These are phyloP conservation scores for Globisporangium parvum DNA, from an alignment of 352 stramenopile genomes.

Conservation along the genomic window DNA sequence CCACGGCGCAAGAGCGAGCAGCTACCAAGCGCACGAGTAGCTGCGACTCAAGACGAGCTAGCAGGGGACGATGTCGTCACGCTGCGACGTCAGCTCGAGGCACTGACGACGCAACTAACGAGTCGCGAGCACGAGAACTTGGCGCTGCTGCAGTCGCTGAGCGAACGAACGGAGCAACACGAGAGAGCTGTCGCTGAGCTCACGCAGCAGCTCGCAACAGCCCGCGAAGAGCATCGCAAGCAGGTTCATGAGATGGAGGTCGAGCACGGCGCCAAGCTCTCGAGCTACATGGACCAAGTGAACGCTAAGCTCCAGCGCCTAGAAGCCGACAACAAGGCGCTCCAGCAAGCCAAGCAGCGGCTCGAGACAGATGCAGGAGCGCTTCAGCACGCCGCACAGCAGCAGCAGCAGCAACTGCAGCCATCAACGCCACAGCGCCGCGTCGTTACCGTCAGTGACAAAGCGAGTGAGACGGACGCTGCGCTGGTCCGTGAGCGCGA, in stretches of 20 bases:
- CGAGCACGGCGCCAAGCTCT: conserved; percentile 21
- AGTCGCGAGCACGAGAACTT: conserved; percentile 39
- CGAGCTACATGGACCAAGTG: conserved; percentile 27
- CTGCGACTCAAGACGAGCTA: no score
- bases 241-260: neutral
- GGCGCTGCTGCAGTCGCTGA: conserved; percentile 36
- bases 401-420: neutral
- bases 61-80: no score
- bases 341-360: conserved; percentile 5
- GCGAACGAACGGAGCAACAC: conserved; percentile 26
- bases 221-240: no score
- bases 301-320: conserved; percentile 19
- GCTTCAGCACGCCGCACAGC: no score
- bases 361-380: neutral
- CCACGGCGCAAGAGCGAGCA: no score
- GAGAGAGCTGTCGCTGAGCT: conserved; percentile 4
- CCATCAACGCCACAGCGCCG: neutral
- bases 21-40: no score
- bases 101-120: conserved; percentile 12
- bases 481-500: neutral
- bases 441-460: conserved; percentile 2
- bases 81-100: no score
- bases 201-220: no score
- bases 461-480: conserved; percentile 1
- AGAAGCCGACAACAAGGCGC: conserved; percentile 9